Base-by-base conservation (phyloP, 768 basidiomycete species). In the Crepidotus variabilis region DNA sequence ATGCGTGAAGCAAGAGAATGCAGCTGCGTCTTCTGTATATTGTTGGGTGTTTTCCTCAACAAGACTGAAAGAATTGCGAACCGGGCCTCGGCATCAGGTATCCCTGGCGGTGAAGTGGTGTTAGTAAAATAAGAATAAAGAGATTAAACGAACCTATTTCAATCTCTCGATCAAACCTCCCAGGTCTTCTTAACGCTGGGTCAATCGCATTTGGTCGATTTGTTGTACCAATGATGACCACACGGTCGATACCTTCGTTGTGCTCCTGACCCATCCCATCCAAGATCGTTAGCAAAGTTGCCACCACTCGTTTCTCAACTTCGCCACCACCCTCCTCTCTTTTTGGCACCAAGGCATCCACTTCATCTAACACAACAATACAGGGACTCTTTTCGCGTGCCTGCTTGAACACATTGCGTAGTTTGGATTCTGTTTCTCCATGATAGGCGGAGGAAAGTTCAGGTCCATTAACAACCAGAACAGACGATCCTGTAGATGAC, bases 141-240 rank as follows among this genome's bases (percentile, higher is more conserved):
- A 22, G 54, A 59, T 50, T 43, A 9, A 21, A 67, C 77, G 62
- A 57, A 85, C 95, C 94, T 60, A 98, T 94, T 68, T 98, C 96
- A 46, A 98, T 90, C 70, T 98, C 96, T 59, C 92, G 79, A 70
- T 98, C 94, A 65, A 98, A 96, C 58, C 94, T 76, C 3, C 94
- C 94, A 13, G 94, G 94, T 32, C 94, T 74, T 50, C 94, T 76
- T 51, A 98, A 74, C 0, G 94, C 94, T 46, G 95, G 94, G 68
- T 98, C 94, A 51, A 98, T 94, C 9, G 94, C 92, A 65, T 98
- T 97, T 5, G 92, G 94, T 20, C 94, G 78, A 69, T 98, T 97
- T 1, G 94, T 98, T 0, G 97, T 97, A 0, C 93, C 97, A 58
- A 99, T 91, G 34, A 99, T 92, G 3, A 98, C 90, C 11, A 99